Evolutionary conservation across 495 filamentous ascomycete species (phyloP), one percentile per base, ranked within the genome.

Genomic region (Podospora conica): DNA sequence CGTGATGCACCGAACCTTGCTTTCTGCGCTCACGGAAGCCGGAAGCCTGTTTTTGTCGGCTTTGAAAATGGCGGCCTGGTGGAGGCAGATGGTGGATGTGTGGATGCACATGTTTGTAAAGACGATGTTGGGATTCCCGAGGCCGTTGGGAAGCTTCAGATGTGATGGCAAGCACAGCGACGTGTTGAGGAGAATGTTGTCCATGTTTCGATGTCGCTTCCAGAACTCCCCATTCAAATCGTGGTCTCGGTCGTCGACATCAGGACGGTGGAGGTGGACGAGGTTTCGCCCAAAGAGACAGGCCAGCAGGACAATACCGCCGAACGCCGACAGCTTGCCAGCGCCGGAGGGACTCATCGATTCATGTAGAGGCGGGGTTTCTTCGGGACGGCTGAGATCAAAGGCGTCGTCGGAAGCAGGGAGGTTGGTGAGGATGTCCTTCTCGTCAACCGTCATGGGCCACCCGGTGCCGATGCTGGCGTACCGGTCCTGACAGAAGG

Each of bases 81-180:
- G 95, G 8, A 98, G 84, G 76, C 96, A 98, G 55, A 99, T 98
- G 2, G 92, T 95, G 1, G 93, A 96, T 0, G 95, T 96, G 72
- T 98, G 95, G 33, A 98, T 92, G 71, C 89, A 91, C 91, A 98
- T 97, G 67, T 98, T 98, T 31, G 91, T 88, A 72, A 97, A 98
- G 21, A 99, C 87, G 60, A 96, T 87, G 70, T 97, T 99, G 9
- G 92, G 81, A 74, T 96, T 89, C 11, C 79, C 76, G 55, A 96
- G 81, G 0, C 91, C 93, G 53, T 75, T 75, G 3, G 96, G 93
- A 29, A 99, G 81, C 68, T 93, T 89, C 15, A 99, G 84, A 68
- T 90, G 82, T n/a, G 84, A 84, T 0, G 95, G 95, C 59, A 99
- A 82, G 24, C 89, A 90, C 12, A 98, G 83, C 4, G 92, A 86